These are phyloP conservation scores for Eucalyptus decipiens DNA, from an alignment of 345 rosid genomes.

Conservation along the genomic window DNA sequence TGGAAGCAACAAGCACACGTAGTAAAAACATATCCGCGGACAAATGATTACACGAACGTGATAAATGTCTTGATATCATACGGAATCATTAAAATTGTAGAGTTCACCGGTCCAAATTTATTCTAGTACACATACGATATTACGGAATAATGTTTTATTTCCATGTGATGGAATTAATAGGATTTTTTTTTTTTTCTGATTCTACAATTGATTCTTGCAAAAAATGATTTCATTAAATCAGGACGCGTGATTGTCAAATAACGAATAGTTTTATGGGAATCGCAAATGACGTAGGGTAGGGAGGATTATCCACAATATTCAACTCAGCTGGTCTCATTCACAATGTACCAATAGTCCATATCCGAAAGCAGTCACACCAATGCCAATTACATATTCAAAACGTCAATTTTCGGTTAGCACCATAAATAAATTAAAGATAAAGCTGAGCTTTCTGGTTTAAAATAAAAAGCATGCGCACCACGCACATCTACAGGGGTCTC, in stretches of 20 bases:
- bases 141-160: not conserved
- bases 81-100: not conserved
- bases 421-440: not conserved
- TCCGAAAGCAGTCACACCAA: not conserved
- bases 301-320: not conserved
- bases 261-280: not conserved
- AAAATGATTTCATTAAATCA: not conserved
- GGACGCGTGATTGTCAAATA: not conserved
- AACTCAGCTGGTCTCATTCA: not conserved
- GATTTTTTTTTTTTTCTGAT: not conserved
- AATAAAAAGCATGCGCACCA: not conserved
- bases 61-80: not conserved
- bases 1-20: not conserved
- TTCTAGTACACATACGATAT: not conserved
- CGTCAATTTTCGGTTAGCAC: not conserved
- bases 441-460: not conserved
- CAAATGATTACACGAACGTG: not conserved
- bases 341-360: not conserved
- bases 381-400: not conserved
- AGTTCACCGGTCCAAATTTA: fast-evolving
- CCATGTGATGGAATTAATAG: not conserved
- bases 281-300: not conserved
- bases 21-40: not conserved
- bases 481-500: not conserved
- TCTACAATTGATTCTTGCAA: not conserved